phyloP scores from a whole-genome alignment of 495 filamentous ascomycete genomes.

The Xylaria curta region DNA sequence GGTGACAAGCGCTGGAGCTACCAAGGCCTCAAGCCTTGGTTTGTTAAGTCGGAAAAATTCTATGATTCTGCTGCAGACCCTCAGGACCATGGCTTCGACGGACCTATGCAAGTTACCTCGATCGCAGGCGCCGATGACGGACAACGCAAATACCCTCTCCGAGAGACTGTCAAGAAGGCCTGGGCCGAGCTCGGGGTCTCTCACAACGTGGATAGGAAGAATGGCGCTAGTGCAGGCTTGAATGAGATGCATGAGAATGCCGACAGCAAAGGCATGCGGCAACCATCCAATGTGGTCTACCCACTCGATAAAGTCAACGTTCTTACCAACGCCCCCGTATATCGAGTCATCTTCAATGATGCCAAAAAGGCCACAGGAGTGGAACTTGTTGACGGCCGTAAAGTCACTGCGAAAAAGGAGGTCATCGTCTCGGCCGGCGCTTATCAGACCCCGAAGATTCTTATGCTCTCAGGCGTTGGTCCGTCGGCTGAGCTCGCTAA shows the following conservation, averaged over 20 bases:
- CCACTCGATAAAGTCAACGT: conserved; percentile 36
- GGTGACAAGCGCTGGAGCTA: conserved; percentile 49
- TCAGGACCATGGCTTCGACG: conserved; percentile 37
- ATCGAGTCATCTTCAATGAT: conserved; percentile 34
- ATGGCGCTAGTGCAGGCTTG: conserved; percentile 43
- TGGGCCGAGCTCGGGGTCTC: conserved; percentile 40
- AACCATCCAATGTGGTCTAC: conserved; percentile 43
- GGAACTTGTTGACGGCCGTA: conserved; percentile 34
- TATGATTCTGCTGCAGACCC: conserved; percentile 26
- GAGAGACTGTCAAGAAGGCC: conserved; percentile 33
- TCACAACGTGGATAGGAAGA: conserved; percentile 35
- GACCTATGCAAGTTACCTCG: conserved; percentile 41
- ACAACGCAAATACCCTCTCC: conserved; percentile 42
- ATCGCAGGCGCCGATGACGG: conserved; percentile 23
- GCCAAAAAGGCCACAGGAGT: conserved; percentile 38
- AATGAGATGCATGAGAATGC: conserved; percentile 45
- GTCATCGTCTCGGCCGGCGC: conserved; percentile 61
- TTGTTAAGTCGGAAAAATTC: conserved; percentile 37
- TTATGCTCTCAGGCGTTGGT: conserved; percentile 66
- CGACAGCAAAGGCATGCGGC: conserved; percentile 43
- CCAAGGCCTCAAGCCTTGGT: conserved; percentile 42
- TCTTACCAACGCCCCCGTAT: conserved; percentile 41
- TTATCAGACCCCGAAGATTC: conserved; percentile 59
- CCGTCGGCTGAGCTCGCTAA: conserved; percentile 50
- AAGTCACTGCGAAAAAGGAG: conserved; percentile 44